Evolutionary conservation across 2,329 filamentous ascomycete genomes (phyloP).

Genomic region (Zelopaecilomyces penicillatus): DNA sequence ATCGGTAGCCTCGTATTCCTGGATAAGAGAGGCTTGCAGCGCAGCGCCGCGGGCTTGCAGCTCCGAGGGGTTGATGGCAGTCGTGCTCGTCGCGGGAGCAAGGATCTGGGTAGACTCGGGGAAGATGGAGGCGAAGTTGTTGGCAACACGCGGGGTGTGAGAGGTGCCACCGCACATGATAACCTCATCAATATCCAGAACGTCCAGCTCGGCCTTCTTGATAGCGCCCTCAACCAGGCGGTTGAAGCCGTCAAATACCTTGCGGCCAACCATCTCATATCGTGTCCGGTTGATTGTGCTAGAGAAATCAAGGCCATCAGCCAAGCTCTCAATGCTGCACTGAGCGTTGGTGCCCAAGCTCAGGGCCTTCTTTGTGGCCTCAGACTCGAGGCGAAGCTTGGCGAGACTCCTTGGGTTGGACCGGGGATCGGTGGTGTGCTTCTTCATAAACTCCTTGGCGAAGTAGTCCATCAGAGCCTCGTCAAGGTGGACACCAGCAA

Average conservation of each 20-base stretch:
- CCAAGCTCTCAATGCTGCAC: slow-evolving; percentile 87
- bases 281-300: slow-evolving; percentile 87
- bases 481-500: slow-evolving; percentile 78
- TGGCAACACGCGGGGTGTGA: slow-evolving; percentile 87
- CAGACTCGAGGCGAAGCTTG: slow-evolving; percentile 86
- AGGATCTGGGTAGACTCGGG: slow-evolving; percentile 68
- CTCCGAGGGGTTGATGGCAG: slow-evolving; percentile 89
- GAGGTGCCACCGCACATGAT: slow-evolving; percentile 87
- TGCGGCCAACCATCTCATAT: slow-evolving; percentile 81
- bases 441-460: slow-evolving; percentile 98
- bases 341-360: slow-evolving; percentile 80
- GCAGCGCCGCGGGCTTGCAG: slow-evolving; percentile 82
- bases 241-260: slow-evolving; percentile 83
- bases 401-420: slow-evolving; percentile 73
- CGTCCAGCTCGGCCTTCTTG: slow-evolving; percentile 85
- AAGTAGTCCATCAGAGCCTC: slow-evolving; percentile 92
- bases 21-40: slow-evolving; percentile 87
- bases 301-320: slow-evolving; percentile 83
- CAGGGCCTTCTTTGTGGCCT: slow-evolving; percentile 85
- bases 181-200: slow-evolving; percentile 89
- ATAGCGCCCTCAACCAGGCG: slow-evolving; percentile 75
- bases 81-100: slow-evolving; percentile 69
- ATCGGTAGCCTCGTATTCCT: slow-evolving; percentile 88
- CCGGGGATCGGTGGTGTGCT: slow-evolving; percentile 82
- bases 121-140: slow-evolving; percentile 73